These are phyloP conservation scores for Bruguiera hainesii DNA, from an alignment of 441 rosid genomes.

Conservation along the genomic window DNA sequence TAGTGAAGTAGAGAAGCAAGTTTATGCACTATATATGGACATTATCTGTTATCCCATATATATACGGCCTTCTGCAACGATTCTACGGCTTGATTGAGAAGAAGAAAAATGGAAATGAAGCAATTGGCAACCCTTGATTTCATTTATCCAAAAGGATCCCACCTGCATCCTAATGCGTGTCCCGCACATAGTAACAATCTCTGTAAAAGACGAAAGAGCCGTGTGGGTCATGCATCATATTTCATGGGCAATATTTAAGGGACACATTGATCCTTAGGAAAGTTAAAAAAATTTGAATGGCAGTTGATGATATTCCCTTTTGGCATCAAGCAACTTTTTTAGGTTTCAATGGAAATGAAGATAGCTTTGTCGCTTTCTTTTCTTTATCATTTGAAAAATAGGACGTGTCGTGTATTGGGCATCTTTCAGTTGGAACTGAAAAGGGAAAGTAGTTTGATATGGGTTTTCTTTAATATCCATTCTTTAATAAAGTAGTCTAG, in stretches of 20 bases:
- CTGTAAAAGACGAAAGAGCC: constrained; percentile 12
- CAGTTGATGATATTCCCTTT: constrained; percentile 21
- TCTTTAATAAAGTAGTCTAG: constrained; percentile 46
- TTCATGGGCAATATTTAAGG: background rate
- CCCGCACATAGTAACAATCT: background rate
- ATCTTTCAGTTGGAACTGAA: constrained; percentile 24
- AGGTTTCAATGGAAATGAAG: constrained; percentile 38
- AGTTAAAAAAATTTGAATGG: constrained; percentile 23
- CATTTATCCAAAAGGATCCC: constrained; percentile 22
- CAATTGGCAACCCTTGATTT: too few species aligned
- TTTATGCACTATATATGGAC: too few species aligned
- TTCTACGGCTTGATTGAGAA: too few species aligned
- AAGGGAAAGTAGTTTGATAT: constrained; percentile 35
- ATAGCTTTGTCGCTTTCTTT: constrained; percentile 33
- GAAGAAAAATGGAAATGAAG: background rate
- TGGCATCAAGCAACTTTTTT: constrained; percentile 21
- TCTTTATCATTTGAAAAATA: constrained; percentile 6
- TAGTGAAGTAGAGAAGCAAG: too few species aligned
- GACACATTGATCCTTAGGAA: constrained; percentile 12
- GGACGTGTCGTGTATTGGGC: constrained; percentile 6
- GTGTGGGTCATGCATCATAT: constrained; percentile 15
- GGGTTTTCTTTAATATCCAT: constrained; percentile 22
- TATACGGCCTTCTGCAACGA: too few species aligned
- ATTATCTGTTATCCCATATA: too few species aligned
- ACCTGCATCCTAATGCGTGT: constrained; percentile 7